phyloP scores from a whole-genome alignment of 192 early-diverging fungal species.

The Irineochytrium annulatum region DNA sequence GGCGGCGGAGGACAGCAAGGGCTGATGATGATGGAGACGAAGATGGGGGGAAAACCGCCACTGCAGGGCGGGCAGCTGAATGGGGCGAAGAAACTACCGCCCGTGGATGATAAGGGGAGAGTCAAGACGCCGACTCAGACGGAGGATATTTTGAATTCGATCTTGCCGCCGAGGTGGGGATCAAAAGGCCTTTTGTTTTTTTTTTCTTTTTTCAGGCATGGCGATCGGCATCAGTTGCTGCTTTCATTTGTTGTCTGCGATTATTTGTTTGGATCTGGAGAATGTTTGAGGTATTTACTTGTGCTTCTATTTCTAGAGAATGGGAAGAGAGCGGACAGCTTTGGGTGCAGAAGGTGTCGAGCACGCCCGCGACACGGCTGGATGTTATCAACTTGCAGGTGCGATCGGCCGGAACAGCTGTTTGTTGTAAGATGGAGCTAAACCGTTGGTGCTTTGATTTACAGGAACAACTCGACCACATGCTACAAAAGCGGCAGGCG shows the following conservation, averaged over 20 bases:
- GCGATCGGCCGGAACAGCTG: no score
- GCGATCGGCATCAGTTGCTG: no score
- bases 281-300: not conserved
- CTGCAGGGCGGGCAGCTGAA: slow-evolving; percentile 7
- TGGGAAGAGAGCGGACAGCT: slow-evolving; percentile 62
- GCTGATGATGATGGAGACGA: no score
- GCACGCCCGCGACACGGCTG: slow-evolving; percentile 55
- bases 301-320: slow-evolving; percentile 33
- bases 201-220: no score
- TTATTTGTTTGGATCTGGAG: not conserved
- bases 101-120: slow-evolving; percentile 56
- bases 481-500: slow-evolving; percentile 63
- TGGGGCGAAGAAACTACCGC: slow-evolving; percentile 48
- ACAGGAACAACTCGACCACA: slow-evolving; percentile 64
- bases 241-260: slow-evolving; percentile 3
- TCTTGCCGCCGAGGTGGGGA: slow-evolving; percentile 52
- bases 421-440: slow-evolving; percentile 1
- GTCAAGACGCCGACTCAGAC: slow-evolving; percentile 59
- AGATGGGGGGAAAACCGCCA: slow-evolving; percentile 18
- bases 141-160: slow-evolving; percentile 61
- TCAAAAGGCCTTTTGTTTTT: no score
- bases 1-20: not conserved
- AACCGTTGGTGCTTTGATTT: slow-evolving; percentile 2
- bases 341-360: slow-evolving; percentile 62
- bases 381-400: slow-evolving; percentile 54